Evolutionary conservation across 805 yeast genomes (phyloP).

Genomic region (Barnettozyma sucrosica): DNA sequence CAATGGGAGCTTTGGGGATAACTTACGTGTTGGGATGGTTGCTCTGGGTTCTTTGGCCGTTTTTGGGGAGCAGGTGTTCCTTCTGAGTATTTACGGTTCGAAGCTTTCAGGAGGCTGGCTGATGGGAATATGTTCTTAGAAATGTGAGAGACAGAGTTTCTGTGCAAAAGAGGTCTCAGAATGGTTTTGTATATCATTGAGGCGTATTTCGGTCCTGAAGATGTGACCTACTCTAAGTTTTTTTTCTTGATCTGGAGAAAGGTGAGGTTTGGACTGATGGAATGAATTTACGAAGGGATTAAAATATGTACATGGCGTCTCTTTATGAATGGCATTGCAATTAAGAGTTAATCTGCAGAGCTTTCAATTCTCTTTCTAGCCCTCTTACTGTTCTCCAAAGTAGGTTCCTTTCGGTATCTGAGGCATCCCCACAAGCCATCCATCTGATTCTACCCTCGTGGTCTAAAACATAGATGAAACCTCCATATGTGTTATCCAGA

Average conservation of each 20-base stretch:
- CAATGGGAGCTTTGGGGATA: neutral
- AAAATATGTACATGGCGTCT: neutral
- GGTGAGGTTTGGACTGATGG: too few relatives aligned
- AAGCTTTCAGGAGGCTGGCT: neutral
- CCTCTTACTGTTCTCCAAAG: slow-evolving; percentile 65
- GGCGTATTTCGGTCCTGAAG: neutral
- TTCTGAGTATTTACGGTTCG: neutral
- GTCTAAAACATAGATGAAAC: slow-evolving; percentile 79
- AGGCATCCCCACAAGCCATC: slow-evolving; percentile 84
- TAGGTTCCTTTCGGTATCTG: slow-evolving; percentile 53
- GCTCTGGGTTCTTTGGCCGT: neutral
- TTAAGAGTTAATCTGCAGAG: slow-evolving; percentile 8
- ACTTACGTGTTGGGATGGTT: slow-evolving; percentile 19
- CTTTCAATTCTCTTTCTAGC: slow-evolving; percentile 41
- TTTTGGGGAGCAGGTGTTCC: neutral
- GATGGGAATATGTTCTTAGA: neutral
- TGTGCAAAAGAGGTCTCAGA: neutral
- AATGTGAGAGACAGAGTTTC: neutral
- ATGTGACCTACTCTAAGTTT: neutral
- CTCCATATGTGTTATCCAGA: slow-evolving; percentile 73
- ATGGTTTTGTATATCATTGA: neutral
- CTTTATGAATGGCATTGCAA: too few relatives aligned
- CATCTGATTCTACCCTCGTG: slow-evolving; percentile 71
- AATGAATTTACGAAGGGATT: neutral
- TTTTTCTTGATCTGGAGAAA: neutral